Conservation (phyloP, 495 filamentous ascomycete genomes). For the Lepraria neglecta region DNA sequence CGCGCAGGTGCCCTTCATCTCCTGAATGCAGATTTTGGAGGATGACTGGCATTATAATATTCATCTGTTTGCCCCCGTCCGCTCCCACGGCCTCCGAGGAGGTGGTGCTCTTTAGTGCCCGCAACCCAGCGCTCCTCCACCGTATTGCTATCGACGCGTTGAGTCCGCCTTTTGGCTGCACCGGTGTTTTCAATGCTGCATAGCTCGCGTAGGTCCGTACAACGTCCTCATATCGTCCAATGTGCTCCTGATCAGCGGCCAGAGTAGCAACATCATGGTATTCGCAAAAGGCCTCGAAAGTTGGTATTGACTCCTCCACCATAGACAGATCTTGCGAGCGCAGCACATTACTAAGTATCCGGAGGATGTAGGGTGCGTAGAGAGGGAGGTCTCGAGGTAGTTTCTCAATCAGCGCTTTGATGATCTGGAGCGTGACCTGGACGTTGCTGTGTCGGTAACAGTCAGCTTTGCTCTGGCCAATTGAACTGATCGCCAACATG, state of each 20-base stretch:
- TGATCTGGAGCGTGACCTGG: slow-evolving; percentile 83
- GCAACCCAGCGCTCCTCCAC: slow-evolving; percentile 73
- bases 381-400: slow-evolving; percentile 81
- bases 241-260: slow-evolving; percentile 73
- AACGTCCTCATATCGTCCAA: slow-evolving; percentile 73
- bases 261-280: slow-evolving; percentile 73
- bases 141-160: slow-evolving; percentile 72
- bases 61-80: slow-evolving; percentile 65
- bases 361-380: slow-evolving; percentile 72
- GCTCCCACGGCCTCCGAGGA: slow-evolving; percentile 69
- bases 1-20: slow-evolving; percentile 58
- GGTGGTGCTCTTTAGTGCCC: slow-evolving; percentile 70
- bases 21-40: slow-evolving; percentile 78
- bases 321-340: slow-evolving; percentile 76
- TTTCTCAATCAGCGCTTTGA: slow-evolving; percentile 85
- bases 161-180: slow-evolving; percentile 36
- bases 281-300: slow-evolving; percentile 76
- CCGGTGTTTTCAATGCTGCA: slow-evolving; percentile 45
- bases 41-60: slow-evolving; percentile 71
- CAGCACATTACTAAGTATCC: slow-evolving; percentile 69
- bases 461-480: slow-evolving; percentile 14
- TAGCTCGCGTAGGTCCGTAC: slow-evolving; percentile 71
- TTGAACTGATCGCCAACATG: not conserved
- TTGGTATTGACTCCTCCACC: slow-evolving; percentile 78
- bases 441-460: slow-evolving; percentile 57